A percentile compares a stretch with the other conserved stretches of the same genome.
Evolutionary conservation across 495 filamentous ascomycete species (phyloP).

Genomic region (Hypomontagnella monticulosa): DNA sequence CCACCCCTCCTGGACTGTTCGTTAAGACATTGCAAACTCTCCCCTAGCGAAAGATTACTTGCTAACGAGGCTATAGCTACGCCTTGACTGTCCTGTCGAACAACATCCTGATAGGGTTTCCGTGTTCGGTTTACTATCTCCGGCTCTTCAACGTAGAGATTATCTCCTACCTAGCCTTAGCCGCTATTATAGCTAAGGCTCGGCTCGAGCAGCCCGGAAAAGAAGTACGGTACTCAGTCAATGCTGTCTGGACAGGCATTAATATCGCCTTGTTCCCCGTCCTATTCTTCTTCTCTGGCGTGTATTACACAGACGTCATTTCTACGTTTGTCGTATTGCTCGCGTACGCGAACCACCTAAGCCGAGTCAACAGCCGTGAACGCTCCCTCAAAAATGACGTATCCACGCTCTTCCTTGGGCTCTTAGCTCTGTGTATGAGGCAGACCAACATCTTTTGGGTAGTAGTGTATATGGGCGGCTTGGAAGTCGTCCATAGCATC

Average conservation of each 20-base stretch:
- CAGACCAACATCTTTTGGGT: slow-evolving; percentile 99
- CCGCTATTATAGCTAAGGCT: slow-evolving; percentile 23
- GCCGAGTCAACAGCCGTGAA: slow-evolving; percentile 41
- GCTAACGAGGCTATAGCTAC: slow-evolving; percentile 55
- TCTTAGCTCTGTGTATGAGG: slow-evolving; percentile 75
- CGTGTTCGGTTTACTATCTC: slow-evolving; percentile 60
- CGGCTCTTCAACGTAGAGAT: slow-evolving; percentile 63
- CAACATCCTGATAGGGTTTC: slow-evolving; percentile 32
- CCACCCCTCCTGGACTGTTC: slow-evolving; percentile 91
- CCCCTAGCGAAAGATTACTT: background rate
- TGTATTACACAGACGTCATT: slow-evolving; percentile 92
- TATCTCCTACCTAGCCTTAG: slow-evolving; percentile 42
- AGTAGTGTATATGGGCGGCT: slow-evolving; percentile 80
- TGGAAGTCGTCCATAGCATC: slow-evolving; percentile 67
- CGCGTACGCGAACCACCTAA: slow-evolving; percentile 70
- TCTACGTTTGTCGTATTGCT: slow-evolving; percentile 73
- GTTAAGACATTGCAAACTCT: slow-evolving; percentile 34
- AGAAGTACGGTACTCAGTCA: slow-evolving; percentile 26
- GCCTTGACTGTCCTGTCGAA: slow-evolving; percentile 59
- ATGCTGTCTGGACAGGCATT: slow-evolving; percentile 69
- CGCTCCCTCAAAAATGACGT: slow-evolving; percentile 47
- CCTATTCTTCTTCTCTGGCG: slow-evolving; percentile 91
- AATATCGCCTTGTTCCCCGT: slow-evolving; percentile 90
- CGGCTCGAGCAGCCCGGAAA: slow-evolving; percentile 14
- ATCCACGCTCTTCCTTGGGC: slow-evolving; percentile 63